Percentiles rank a stretch among this genome's conserved stretches.
phyloP scores from a whole-genome alignment of 805 yeast genomes.

The Ogataea polymorpha region DNA sequence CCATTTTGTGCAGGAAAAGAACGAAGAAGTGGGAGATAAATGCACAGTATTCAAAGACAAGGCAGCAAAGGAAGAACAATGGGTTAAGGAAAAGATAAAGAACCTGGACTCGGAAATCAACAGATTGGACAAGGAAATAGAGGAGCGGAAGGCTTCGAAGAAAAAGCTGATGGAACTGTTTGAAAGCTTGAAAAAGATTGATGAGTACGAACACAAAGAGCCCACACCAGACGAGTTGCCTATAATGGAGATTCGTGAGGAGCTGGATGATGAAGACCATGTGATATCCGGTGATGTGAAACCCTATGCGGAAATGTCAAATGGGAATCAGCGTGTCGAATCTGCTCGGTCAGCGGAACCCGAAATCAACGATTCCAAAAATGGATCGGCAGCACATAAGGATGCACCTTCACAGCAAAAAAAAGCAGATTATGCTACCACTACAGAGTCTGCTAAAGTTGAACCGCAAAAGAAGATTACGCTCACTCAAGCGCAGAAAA shows the following conservation, averaged over 20 bases:
- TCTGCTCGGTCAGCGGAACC: too few species aligned
- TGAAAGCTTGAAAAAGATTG: slow-evolving; percentile 22
- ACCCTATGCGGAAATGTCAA: slow-evolving; percentile 25
- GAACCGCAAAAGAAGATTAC: background rate
- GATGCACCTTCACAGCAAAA: background rate
- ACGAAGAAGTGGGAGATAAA: slow-evolving; percentile 14
- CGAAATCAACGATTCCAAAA: too few species aligned
- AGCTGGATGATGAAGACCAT: slow-evolving; percentile 80
- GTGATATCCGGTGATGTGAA: slow-evolving; percentile 46
- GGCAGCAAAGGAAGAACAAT: slow-evolving; percentile 19
- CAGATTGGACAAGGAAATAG: slow-evolving; percentile 35
- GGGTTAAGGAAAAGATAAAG: slow-evolving; percentile 11
- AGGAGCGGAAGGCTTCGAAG: slow-evolving; percentile 31
- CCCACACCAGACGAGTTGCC: slow-evolving; percentile 49
- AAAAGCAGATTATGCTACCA: background rate
- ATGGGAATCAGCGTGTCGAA: too few species aligned
- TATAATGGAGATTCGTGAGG: slow-evolving; percentile 80
- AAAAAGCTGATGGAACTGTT: slow-evolving; percentile 29
- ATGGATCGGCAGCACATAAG: too few species aligned
- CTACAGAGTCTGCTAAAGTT: background rate
- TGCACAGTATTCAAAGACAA: slow-evolving; percentile 21
- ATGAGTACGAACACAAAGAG: slow-evolving; percentile 2
- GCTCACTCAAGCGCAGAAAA: background rate
- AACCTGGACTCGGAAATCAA: slow-evolving; percentile 13
- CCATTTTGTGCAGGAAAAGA: slow-evolving; percentile 19